Percentiles rank a stretch among this genome's conserved stretches.
phyloP scores from a whole-genome alignment of 352 stramenopile genomes.

The Pythium insidiosum region DNA sequence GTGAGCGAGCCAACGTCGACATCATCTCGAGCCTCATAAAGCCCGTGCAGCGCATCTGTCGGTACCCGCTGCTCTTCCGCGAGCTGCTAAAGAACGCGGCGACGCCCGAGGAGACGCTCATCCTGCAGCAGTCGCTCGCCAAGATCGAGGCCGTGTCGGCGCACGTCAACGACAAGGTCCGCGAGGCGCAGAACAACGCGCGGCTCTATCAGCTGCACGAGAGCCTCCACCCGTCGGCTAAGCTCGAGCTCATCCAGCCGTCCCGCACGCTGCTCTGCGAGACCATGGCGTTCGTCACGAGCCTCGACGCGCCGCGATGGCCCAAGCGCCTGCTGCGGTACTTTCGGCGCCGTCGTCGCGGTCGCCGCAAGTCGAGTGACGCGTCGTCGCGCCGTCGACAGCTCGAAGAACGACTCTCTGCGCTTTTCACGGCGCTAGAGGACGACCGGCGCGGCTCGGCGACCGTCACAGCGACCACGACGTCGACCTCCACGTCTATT shows the following conservation, averaged over 20 bases:
- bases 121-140: constrained; percentile 26
- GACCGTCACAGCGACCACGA: constrained; percentile 3
- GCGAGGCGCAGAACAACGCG: constrained; percentile 50
- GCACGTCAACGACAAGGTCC: constrained; percentile 58
- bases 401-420: constrained; percentile 5
- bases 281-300: constrained; percentile 21
- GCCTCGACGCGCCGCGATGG: constrained; percentile 19
- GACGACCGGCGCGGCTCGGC: constrained; percentile 14
- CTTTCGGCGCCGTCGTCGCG: constrained; percentile 5
- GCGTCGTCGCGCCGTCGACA: background rate
- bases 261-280: constrained; percentile 41
- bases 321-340: constrained; percentile 15
- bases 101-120: constrained; percentile 16
- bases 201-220: constrained; percentile 32
- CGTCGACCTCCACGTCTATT: too few relatives aligned
- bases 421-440: constrained; percentile 4
- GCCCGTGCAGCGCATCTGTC: constrained; percentile 61
- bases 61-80: constrained; percentile 52
- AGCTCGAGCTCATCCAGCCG: constrained; percentile 36
- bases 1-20: constrained; percentile 16
- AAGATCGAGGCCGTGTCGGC: constrained; percentile 39
- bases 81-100: constrained; percentile 30
- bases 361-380: background rate
- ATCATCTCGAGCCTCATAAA: constrained; percentile 62
- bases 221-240: constrained; percentile 26